phyloP scores from a whole-genome alignment of 805 yeast genomes.

The Candida namnaoensis region DNA sequence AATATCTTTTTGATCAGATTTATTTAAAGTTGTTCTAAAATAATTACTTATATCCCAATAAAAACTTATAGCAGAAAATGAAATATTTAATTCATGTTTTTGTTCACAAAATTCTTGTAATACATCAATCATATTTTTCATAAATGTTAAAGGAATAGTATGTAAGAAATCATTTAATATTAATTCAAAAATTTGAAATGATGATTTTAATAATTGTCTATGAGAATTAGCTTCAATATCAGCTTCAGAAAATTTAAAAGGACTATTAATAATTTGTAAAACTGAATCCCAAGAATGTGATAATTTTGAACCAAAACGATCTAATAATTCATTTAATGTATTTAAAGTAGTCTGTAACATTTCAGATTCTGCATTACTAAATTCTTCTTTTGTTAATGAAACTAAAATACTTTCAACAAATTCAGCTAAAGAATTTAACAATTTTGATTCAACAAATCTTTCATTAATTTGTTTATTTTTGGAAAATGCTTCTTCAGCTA shows the following conservation, averaged over 20 bases:
- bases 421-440: constrained; percentile 38
- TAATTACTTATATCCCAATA: constrained; percentile 90
- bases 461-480: not conserved
- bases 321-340: constrained; percentile 65
- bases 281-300: constrained; percentile 67
- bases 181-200: constrained; percentile 77
- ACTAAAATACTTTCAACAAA: constrained; percentile 34
- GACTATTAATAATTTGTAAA: constrained; percentile 48
- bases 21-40: constrained; percentile 24
- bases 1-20: constrained; percentile 1
- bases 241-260: constrained; percentile 36
- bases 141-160: constrained; percentile 57
- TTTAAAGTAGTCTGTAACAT: constrained; percentile 53
- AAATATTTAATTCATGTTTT: constrained; percentile 66
- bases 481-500: constrained; percentile 14
- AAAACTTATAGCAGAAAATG: constrained; percentile 85
- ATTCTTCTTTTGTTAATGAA: constrained; percentile 16
- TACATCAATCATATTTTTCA: constrained; percentile 61
- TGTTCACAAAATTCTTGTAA: constrained; percentile 68
- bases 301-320: constrained; percentile 61
- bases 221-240: constrained; percentile 14
- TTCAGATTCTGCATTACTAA: constrained; percentile 56
- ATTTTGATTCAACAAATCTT: constrained; percentile 31
- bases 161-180: constrained; percentile 80
- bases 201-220: constrained; percentile 41